Percentiles rank a stretch among this genome's conserved stretches.
These are phyloP conservation scores for Breviolum minutum DNA, from an alignment of 73 alveolate genomes.

Conservation along the genomic window DNA sequence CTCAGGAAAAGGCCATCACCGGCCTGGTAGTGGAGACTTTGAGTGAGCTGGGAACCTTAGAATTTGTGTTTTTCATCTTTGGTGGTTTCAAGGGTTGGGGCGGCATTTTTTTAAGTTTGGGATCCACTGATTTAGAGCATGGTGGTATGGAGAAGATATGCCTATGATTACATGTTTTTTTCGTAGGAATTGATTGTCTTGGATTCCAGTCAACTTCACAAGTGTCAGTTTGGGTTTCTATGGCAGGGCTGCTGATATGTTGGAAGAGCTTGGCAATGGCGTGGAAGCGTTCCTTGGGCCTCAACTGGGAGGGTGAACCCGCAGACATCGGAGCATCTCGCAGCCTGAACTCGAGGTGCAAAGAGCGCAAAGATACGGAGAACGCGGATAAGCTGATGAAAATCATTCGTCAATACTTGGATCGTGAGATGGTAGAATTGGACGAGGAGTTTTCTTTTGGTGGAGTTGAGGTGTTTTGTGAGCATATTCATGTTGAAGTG, in stretches of 20 bases:
- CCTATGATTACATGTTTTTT: too few species aligned
- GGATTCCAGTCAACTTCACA: background rate
- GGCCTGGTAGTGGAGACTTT: constrained; percentile 71
- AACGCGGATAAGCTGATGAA: constrained; percentile 30
- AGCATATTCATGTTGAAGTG: background rate
- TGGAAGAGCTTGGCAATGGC: constrained; percentile 54
- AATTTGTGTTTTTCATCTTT: background rate
- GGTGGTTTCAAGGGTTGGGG: background rate
- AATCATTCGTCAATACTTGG: constrained; percentile 15
- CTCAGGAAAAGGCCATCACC: constrained; percentile 55
- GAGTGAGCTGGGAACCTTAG: constrained; percentile 17
- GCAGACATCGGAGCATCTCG: background rate
- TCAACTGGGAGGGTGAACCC: background rate
- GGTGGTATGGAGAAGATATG: background rate
- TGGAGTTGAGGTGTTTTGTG: too few species aligned
- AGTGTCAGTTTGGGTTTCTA: background rate
- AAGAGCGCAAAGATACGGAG: background rate
- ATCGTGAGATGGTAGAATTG: constrained; percentile 52
- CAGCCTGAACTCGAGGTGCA: constrained; percentile 6
- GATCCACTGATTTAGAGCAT: background rate
- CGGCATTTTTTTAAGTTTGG: background rate
- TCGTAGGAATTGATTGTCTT: background rate
- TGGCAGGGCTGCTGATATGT: constrained; percentile 47
- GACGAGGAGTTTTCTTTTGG: background rate
- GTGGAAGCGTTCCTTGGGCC: constrained; percentile 84